phyloP scores from a whole-genome alignment of 257 asterid genomes.

The Nemophila menziesii region DNA sequence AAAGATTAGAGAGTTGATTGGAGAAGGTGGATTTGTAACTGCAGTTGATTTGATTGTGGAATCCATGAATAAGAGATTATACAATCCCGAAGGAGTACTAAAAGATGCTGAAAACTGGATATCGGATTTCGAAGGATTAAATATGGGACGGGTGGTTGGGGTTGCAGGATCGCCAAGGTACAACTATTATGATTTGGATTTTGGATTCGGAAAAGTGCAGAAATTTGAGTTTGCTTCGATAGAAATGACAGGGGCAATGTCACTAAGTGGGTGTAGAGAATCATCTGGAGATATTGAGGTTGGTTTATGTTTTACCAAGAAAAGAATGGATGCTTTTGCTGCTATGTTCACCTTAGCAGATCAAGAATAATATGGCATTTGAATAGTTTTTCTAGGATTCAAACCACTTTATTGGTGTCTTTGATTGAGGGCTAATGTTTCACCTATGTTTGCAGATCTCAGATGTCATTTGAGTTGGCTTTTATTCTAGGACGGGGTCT shows the following conservation, averaged over 20 bases:
- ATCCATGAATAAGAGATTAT: constrained; percentile 19
- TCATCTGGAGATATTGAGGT: constrained; percentile 27
- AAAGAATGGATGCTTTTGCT: constrained; percentile 22
- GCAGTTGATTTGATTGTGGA: constrained; percentile 21
- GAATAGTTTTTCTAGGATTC: too few species aligned
- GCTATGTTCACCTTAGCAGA: too few species aligned
- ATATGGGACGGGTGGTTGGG: not conserved
- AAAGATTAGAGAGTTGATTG: constrained; percentile 17
- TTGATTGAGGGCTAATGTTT: too few species aligned
- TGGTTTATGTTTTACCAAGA: constrained; percentile 18
- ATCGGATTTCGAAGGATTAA: not conserved
- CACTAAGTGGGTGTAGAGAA: constrained; percentile 21
- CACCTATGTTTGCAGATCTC: too few species aligned
- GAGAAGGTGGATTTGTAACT: constrained; percentile 14
- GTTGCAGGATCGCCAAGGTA: constrained; percentile 41
- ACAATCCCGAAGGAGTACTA: constrained; percentile 26
- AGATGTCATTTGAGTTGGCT: too few species aligned
- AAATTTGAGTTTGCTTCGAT: constrained; percentile 25
- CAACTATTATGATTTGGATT: constrained; percentile 29
- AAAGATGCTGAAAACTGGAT: constrained; percentile 19
- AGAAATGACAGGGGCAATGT: constrained; percentile 25
- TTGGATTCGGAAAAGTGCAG: constrained; percentile 35
- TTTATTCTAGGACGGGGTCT: too few species aligned
- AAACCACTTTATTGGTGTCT: too few species aligned
- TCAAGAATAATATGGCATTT: too few species aligned